Base-by-base conservation (phyloP, 2,329 filamentous ascomycete genomes). In the Emergomyces africanus region DNA sequence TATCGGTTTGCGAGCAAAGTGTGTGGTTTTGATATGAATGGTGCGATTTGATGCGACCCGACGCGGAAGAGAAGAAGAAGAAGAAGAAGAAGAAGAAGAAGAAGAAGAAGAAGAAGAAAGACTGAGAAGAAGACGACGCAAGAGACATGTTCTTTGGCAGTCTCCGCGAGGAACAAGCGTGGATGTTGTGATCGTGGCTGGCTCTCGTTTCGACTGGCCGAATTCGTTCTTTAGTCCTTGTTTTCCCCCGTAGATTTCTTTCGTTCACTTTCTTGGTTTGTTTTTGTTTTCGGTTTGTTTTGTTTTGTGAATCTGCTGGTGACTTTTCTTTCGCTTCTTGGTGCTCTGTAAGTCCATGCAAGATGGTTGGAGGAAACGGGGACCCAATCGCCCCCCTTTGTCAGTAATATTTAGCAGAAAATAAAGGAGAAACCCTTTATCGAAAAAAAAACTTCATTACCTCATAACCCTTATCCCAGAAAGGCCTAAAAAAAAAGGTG, bases 161-260 rank as follows among this genome's bases (percentile, higher is more conserved):
- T 55, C 53, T 54, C 54, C 46, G 56, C 44, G 49, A 54, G 44
- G 50, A 42, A 75, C 72, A 72, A 77, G 78, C 79, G 66, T 74
- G 79, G 80, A 89, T 89, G 86, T 89, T 90, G 81, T 82, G 73
- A 89, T 89, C 82, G 76, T 77, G 76, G 79, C 74, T 72, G 57
- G 68, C 33, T 42, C 37, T 55, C 49, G 37, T 50, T 61, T 46
- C 64, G 67, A 67, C 66, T 63, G 44, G 56, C 59, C n/a, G n/a
- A n/a, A n/a, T n/a, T n/a, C n/a, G n/a, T n/a, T n/a, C n/a, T n/a
- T n/a, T n/a, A n/a, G n/a, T n/a, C n/a, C n/a, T n/a, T n/a, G n/a
- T n/a, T n/a, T n/a, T n/a, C n/a, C n/a, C n/a, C n/a, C n/a, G n/a
- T n/a, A n/a, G n/a, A n/a, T n/a, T n/a, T n/a, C n/a, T n/a, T n/a